Evolutionary conservation across 1,284 basidiomycete species (phyloP), one percentile per base, ranked within the genome.

Genomic region (Leccinum insolens): DNA sequence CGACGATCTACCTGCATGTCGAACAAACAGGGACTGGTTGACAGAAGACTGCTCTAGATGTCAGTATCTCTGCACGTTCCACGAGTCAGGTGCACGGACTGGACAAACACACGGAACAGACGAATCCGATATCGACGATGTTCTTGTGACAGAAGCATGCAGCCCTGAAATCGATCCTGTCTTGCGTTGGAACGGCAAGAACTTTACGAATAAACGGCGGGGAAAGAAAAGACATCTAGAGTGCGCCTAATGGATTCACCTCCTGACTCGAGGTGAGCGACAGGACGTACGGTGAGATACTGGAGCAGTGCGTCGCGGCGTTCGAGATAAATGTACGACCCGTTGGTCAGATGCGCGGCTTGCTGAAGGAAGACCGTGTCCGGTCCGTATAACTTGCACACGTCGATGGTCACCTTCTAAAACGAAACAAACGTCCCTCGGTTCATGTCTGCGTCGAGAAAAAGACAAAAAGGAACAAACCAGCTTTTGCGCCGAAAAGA

Each of bases 101-200:
- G 61, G 94, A 96, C 57, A 98, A 81, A 77, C 96, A 98, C 44
- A 98, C 95, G 20, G 95, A 97, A 80, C 98, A 99, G 28, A 99
- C 96, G 75, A 97, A 99, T 46, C 96, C 98, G 64, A 99, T 89
- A 76, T 99, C 97, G 49, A 99, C 90, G 61, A 98, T 97, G 65
- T 92, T 91, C 76, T 98, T 96, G 81, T 99, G 98, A 80, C 98
- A 99, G 82, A 99, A 99, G 79, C 98, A 99, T 7, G 96, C 96
- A 0, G 98, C 98, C 34, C 98, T 87, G 77, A 99, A 97, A 78
- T 99, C 98, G 68, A 99, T 92, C 72, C 92, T 93, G 76, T 99
- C 96, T 79, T 97, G 94, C 2, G 93, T 95, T 0, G 98, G 97
- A 37, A 95, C 89, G 2, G 93, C 89, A 62, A 99, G 84, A 25